Conservation (phyloP, 225 moss, liverwort and hornwort species). For the Rhytidiadelphus loreus region DNA sequence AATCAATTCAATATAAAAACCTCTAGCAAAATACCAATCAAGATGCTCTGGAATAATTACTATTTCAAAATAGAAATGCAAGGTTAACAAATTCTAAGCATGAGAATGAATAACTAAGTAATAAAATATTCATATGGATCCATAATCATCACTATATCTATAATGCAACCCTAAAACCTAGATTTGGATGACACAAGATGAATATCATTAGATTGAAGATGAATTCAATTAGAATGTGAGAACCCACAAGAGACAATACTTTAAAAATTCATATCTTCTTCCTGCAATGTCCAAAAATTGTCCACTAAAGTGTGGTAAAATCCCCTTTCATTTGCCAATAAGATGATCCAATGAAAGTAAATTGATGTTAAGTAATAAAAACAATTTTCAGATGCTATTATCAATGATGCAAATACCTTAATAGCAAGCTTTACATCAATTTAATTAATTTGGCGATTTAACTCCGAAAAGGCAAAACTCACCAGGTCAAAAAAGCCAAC, state of each 20-base stretch:
- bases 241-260: background rate
- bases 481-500: background rate
- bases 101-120: background rate
- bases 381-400: too few relatives aligned
- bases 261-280: background rate
- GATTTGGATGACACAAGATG: background rate
- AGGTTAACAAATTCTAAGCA: background rate
- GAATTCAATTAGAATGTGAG: background rate
- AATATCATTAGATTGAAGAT: background rate
- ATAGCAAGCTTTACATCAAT: background rate
- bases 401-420: background rate
- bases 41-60: background rate
- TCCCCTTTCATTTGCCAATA: background rate
- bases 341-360: background rate
- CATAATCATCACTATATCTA: background rate
- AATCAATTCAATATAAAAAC: background rate
- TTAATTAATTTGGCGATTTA: background rate
- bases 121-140: background rate
- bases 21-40: background rate
- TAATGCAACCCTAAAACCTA: background rate
- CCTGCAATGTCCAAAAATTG: background rate
- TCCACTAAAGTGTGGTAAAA: background rate
- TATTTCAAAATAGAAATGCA: background rate
- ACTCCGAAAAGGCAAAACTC: background rate
- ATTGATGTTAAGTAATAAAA: background rate